These are phyloP conservation scores for Amphicarpaea edgeworthii DNA, from an alignment of 306 rosid genomes.

Conservation along the genomic window DNA sequence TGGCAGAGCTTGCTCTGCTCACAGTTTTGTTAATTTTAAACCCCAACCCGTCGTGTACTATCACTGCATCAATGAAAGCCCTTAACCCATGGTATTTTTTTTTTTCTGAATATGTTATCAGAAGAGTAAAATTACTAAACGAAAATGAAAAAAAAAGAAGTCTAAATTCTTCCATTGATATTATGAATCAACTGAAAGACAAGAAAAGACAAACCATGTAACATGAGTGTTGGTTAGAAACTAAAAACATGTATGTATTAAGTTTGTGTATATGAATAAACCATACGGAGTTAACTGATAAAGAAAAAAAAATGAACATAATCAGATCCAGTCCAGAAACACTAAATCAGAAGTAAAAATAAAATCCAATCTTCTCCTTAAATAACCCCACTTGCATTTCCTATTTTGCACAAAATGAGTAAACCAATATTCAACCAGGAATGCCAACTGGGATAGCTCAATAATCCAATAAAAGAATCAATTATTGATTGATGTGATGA, in stretches of 20 bases:
- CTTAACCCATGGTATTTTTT: not conserved
- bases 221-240: not conserved
- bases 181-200: not conserved
- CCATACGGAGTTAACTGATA: not conserved
- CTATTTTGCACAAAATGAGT: not conserved
- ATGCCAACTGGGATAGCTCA: constrained; percentile 25
- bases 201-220: not conserved
- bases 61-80: not conserved
- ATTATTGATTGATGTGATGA: not conserved
- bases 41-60: not conserved
- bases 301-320: not conserved
- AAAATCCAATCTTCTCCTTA: not conserved
- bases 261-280: not conserved
- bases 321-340: not conserved
- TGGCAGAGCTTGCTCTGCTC: not conserved
- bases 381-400: constrained; percentile 12
- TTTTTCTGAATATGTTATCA: not conserved
- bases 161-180: not conserved
- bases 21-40: not conserved
- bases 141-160: not conserved
- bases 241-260: not conserved
- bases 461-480: constrained; percentile 1
- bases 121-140: not conserved
- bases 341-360: not conserved
- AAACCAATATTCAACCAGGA: not conserved